Conservation (phyloP, 257 asterid species). For the Solanum rostratum region DNA sequence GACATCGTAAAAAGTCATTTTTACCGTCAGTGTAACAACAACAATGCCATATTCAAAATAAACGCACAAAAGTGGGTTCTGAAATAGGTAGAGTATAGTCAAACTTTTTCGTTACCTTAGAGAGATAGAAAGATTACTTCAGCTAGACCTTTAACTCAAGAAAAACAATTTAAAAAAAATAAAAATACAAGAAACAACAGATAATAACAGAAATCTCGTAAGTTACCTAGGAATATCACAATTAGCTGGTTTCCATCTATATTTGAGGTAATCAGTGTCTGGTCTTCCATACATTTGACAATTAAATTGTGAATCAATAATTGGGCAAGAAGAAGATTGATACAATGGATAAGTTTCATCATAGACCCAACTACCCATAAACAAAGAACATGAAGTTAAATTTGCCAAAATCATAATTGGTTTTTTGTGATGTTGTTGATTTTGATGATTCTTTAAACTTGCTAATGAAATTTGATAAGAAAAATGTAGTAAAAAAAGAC, state of each 20-base stretch:
- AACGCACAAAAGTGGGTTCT: no score
- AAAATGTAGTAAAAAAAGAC: constrained; percentile 11
- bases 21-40: neutral
- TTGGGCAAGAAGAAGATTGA: constrained; percentile 51
- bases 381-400: constrained; percentile 45
- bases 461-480: constrained; percentile 26
- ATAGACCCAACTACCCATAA: constrained; percentile 68
- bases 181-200: neutral
- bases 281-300: constrained; percentile 79
- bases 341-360: constrained; percentile 62
- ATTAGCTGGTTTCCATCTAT: constrained; percentile 73
- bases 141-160: neutral
- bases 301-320: constrained; percentile 69
- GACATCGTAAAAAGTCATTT: neutral
- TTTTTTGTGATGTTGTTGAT: constrained; percentile 9
- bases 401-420: constrained; percentile 38
- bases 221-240: constrained; percentile 66
- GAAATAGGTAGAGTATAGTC: neutral
- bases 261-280: constrained; percentile 74
- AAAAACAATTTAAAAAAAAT: neutral
- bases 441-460: constrained; percentile 11
- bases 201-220: neutral
- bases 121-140: neutral
- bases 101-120: neutral
- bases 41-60: neutral